Evolutionary conservation across 805 yeast genomes (phyloP).

Genomic region (Starmerella sp.): DNA sequence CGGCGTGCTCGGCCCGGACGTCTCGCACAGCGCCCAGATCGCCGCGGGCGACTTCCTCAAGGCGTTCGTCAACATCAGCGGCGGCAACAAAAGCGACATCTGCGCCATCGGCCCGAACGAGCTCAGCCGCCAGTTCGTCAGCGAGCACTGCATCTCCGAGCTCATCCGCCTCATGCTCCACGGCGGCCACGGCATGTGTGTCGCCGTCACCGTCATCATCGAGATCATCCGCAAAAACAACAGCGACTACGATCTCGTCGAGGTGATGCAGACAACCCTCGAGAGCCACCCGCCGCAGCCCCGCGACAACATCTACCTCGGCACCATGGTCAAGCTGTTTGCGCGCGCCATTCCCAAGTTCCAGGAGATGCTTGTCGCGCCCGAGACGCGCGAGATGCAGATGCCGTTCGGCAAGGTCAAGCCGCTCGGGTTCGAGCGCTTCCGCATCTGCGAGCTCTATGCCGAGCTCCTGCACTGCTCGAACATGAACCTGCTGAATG

Average conservation of each 20-base stretch:
- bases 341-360: conserved; percentile 63
- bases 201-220: conserved; percentile 89
- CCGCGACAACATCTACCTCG: conserved; percentile 86
- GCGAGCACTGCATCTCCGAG: conserved; percentile 52
- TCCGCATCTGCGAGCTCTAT: conserved; percentile 79
- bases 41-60: conserved; percentile 93
- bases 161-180: conserved; percentile 66
- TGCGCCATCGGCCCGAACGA: conserved; percentile 95
- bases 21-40: conserved; percentile 64
- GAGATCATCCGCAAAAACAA: conserved; percentile 92
- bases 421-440: conserved; percentile 82
- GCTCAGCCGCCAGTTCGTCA: conserved; percentile 78
- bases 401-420: conserved; percentile 59
- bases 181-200: conserved; percentile 74
- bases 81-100: conserved; percentile 79
- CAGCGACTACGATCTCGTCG: conserved; percentile 85
- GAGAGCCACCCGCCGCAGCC: conserved; percentile 88
- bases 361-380: conserved; percentile 44
- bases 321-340: conserved; percentile 69
- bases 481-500: conserved; percentile 87
- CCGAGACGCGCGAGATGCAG: conserved; percentile 31
- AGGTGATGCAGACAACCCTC: conserved; percentile 67
- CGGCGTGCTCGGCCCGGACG: conserved; percentile 55
- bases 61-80: conserved; percentile 87
- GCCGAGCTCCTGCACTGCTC: conserved; percentile 95